Base-by-base conservation (phyloP, 2,329 filamentous ascomycete genomes). In the Fusarium musae region DNA sequence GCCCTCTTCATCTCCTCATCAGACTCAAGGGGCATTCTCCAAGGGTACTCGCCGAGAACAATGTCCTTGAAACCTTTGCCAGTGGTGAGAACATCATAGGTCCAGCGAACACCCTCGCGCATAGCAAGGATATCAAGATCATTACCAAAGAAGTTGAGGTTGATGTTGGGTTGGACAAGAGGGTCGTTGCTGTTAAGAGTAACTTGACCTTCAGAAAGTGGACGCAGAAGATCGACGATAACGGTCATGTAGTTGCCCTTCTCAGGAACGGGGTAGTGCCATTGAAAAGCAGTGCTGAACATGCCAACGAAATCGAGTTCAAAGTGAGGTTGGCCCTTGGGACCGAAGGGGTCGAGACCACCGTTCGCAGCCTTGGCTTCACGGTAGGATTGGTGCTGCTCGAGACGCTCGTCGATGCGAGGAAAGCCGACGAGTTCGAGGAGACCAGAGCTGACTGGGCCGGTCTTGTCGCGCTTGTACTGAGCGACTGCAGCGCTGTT, bases 261-360 rank as follows among this genome's bases (percentile, higher is more conserved):
- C 6, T 78, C 77, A 8, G 84, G 84, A 0, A 77, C 68, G 1
- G 84, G 84, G 71, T 81, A 83, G 77, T 86, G 85, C 84, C 84
- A 86, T 77, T 86, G 84, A 79, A 86, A 86, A 9, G 84, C 84
- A 49, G 80, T 81, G 52, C 81, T 73, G 77, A 91, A 91, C 83
- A 91, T 85, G 59, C 84, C 82, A 16, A 92, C 86, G 74, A 91
- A 91, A 79, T 91, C 89, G 39, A 90, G 83, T 79, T 90, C 88
- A 71, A 90, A 90, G 71, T 90, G 88, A 32, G 89, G 88, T 78
- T 90, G 87, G 11, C 87, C 88, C 7, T 80, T 82, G 0, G 88
- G 88, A 4, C 85, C 85, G 74, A 90, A 90, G 5, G 88, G 88
- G 61, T 90, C 88, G 0, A 79, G 73, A 1, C 82, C 83, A 16